Evolutionary conservation across 2,329 filamentous ascomycete species (phyloP).

Genomic region (Calonectria multiphialidica): DNA sequence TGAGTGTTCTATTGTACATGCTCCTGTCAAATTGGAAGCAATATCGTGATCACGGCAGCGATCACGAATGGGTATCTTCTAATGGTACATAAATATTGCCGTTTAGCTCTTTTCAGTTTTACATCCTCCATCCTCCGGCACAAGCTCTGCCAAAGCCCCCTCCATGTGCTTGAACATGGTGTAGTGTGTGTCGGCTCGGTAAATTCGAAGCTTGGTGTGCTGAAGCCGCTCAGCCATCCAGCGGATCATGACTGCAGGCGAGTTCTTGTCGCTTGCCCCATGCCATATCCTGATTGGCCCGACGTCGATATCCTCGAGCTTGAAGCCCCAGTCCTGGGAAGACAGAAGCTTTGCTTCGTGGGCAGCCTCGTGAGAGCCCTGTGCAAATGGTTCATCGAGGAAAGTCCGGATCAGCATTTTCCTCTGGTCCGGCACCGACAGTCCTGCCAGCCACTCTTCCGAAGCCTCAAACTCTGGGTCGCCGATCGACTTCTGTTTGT

Average conservation of each 20-base stretch:
- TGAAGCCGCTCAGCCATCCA: constrained; percentile 52
- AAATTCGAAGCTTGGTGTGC: constrained; percentile 48
- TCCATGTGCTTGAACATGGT: constrained; percentile 43
- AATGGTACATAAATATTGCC: background rate
- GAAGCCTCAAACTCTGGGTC: constrained; percentile 8
- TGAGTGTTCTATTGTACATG: background rate
- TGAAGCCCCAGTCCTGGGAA: constrained; percentile 45
- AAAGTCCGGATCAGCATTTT: constrained; percentile 45
- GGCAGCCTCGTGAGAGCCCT: constrained; percentile 41
- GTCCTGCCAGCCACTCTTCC: background rate
- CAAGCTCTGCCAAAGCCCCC: constrained; percentile 24
- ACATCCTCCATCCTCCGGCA: background rate
- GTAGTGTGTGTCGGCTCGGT: constrained; percentile 49
- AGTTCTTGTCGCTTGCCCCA: constrained; percentile 47
- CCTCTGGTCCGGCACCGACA: constrained; percentile 35
- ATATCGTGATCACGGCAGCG: no score
- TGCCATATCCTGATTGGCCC: constrained; percentile 48
- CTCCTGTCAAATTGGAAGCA: background rate
- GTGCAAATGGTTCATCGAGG: constrained; percentile 45
- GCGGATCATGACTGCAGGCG: constrained; percentile 48
- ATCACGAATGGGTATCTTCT: background rate
- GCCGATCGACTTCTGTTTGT: constrained; percentile 9
- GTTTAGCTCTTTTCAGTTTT: background rate
- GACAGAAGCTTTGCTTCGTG: constrained; percentile 47
- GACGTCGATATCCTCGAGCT: constrained; percentile 43